Evolutionary conservation across 2,329 filamentous ascomycete genomes (phyloP), one percentile per base, ranked within the genome.

Genomic region (Byssochlamys sp.): DNA sequence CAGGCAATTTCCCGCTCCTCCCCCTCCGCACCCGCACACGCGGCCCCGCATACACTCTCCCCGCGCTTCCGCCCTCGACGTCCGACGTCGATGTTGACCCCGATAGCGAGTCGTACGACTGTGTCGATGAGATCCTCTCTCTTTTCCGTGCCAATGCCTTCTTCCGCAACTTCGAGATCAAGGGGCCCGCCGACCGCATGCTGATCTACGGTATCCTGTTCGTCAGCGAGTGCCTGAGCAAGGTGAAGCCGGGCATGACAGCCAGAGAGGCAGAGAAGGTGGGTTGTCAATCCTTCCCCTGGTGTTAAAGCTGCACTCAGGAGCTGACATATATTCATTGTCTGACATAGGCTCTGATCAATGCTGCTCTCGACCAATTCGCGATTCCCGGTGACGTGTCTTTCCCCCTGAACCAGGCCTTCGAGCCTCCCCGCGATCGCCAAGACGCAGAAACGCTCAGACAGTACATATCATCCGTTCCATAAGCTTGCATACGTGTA

Each of bases 91-190:
- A 79, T 57, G 72, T 81, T 67, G 90, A 96, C 73, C 87, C 91
- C 54, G 90, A 94, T 73, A 87, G 85, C 75, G 90, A 96, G 74
- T 91, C 88, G 69, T 97, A 97, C 81, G 94, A 99, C 78, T 89
- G 94, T 61, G 83, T 97, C 57, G 94, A 99, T 77, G 94, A 99
- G 80, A 86, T 95, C 55, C 83, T 99, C 57, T 83, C 87, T 11
- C 84, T 97, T 54, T 99, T 97, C 82, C 90, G 94, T 63, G 92
- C 94, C 68, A 97, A 99, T 80, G 96, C 92, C 60, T 92, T 99
- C 77, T 99, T 97, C 82, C 89, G 94, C 69, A 99, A 97, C 82
- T 99, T 99, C 69, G 94, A 97, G 81, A 95, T 97, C 79, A 92
- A 96, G 77, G 94, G 94, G 12, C 89, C 90, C 27, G 92, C 94